Base-by-base conservation (phyloP, 345 rosid genomes). In the Excoecaria cochinchinensis region DNA sequence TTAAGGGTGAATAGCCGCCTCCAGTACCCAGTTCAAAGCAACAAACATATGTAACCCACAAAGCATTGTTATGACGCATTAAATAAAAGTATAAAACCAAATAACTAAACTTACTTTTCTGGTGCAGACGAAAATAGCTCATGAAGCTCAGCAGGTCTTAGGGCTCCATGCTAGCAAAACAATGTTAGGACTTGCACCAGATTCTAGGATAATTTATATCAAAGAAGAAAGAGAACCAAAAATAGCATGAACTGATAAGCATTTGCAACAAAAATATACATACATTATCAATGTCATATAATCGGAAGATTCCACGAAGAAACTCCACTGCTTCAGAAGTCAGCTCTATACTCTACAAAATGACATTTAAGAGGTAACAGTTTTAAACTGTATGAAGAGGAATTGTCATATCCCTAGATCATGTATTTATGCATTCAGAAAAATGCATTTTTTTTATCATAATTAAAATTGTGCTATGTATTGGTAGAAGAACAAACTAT, bases 111-210 rank as follows among this genome's bases (percentile, higher is more conserved):
- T 77, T 74, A 92, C 95, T 89, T 90, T 78, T 88, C 94, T 24
- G 97, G 95, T 72, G 95, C 92, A 81, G 95, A 88, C 68, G 86
- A 85, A 81, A 92, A 92, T 81, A 92, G 79, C 75, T 85, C 90
- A 53, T 89, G 90, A 74, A 90, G 83, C 77, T 89, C 94, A 42
- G 87, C 71, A 64, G 93, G 85, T 38, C 74, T 77, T 69, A 92
- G 70, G 59, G 93, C 87, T 77, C 92, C 95, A 87, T 87, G 92
- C 97, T 92, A 82, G 59, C 60, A 73, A 81, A 55, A 63, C 46
- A 38, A 78, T 62, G 76, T 72, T 77, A 52, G 12, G 31, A 60
- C 16, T 69, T 8, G n/a, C 25, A 1, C 8, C 12, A 55, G 48
- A 51, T 36, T 4, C 2, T 36, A 5, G 8, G 25, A 22, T 50